phyloP scores from a whole-genome alignment of 1,139 yeast genomes.

The Zygosaccharomyces pseudobailii region DNA sequence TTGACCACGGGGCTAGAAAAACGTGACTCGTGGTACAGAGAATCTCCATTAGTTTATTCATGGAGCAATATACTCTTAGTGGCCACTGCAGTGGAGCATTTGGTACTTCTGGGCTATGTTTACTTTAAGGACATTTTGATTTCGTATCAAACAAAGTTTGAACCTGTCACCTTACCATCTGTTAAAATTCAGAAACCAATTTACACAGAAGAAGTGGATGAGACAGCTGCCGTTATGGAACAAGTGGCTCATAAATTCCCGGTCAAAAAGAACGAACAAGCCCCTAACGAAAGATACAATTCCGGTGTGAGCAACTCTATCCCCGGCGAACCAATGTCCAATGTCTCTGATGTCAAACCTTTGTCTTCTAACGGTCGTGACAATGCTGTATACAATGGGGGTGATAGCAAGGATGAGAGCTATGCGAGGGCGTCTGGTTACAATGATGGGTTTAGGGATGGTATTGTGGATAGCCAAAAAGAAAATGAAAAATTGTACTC shows the following conservation, averaged over 20 bases:
- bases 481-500: not conserved
- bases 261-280: not conserved
- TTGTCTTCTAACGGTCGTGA: not conserved
- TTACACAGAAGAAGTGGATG: slow-evolving; percentile 13
- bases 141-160: slow-evolving; percentile 9
- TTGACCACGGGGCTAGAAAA: slow-evolving; percentile 11
- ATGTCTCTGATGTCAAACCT: not conserved
- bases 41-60: slow-evolving; percentile 25
- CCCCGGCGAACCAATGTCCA: not conserved
- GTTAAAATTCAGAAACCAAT: slow-evolving; percentile 16
- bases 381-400: not conserved
- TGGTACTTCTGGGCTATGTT: slow-evolving; percentile 16
- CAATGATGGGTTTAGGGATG: not conserved
- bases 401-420: not conserved
- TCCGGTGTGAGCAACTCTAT: not conserved
- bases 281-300: not conserved
- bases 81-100: slow-evolving; percentile 27
- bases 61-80: slow-evolving; percentile 23
- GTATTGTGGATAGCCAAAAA: not conserved
- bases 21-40: slow-evolving; percentile 22
- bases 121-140: slow-evolving; percentile 15
- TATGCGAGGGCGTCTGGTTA: not conserved
- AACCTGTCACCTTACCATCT: slow-evolving; percentile 19
- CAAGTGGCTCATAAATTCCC: slow-evolving; percentile 41
- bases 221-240: slow-evolving; percentile 30